phyloP scores from a whole-genome alignment of 2,329 filamentous ascomycete genomes.

The Didymella lethalis region DNA sequence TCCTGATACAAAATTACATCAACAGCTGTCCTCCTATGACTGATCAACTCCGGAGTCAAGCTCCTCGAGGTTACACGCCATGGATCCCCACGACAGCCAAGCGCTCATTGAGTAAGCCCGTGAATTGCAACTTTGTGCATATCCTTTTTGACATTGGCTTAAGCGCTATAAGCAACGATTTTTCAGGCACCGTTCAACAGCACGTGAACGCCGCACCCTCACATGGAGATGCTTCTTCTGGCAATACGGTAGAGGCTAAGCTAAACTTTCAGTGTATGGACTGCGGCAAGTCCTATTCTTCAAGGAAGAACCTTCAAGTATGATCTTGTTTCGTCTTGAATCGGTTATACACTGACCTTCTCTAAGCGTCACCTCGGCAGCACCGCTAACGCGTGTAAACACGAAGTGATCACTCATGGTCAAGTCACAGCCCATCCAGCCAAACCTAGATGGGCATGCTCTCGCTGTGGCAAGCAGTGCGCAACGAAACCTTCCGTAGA shows the following conservation, averaged over 20 bases:
- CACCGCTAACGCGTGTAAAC: background rate
- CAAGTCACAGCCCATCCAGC: background rate
- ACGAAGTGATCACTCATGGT: background rate
- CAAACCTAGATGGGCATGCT: conserved; percentile 8
- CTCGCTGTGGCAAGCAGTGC: conserved; percentile 8
- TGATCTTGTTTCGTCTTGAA: background rate
- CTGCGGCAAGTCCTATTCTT: conserved; percentile 4
- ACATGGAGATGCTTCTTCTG: background rate
- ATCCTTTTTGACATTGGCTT: background rate
- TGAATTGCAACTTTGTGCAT: background rate
- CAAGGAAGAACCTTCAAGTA: conserved; percentile 7
- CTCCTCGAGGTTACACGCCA: background rate
- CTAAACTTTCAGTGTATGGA: background rate
- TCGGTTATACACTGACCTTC: background rate
- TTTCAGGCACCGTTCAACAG: background rate
- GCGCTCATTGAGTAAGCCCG: conserved; percentile 2
- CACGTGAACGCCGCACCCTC: background rate
- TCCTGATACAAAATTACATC: background rate
- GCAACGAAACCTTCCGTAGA: conserved; percentile 5
- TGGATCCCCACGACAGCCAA: background rate
- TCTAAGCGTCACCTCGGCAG: conserved; percentile 6
- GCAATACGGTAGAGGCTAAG: background rate
- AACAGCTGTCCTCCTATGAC: background rate
- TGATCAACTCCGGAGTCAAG: background rate
- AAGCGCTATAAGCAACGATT: background rate